Percentiles rank a stretch among this genome's conserved stretches.
phyloP scores from a whole-genome alignment of 192 early-diverging fungal species.

The Powellomyces hirtus region DNA sequence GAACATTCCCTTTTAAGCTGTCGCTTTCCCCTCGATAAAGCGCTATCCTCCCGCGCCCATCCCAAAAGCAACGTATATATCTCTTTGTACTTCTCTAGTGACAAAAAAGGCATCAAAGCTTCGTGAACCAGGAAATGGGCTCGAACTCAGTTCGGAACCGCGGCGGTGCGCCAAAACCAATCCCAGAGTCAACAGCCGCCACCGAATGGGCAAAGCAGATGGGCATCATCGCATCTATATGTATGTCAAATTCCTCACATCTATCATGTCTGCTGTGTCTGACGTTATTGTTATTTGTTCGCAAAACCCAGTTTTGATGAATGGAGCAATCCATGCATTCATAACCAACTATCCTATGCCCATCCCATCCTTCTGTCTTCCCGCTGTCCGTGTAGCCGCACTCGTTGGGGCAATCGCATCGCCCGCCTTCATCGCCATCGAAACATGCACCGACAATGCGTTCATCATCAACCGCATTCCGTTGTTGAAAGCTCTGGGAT shows the following conservation, averaged over 20 bases:
- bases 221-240: background rate
- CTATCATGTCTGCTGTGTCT: background rate
- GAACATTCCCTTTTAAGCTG: too few species aligned
- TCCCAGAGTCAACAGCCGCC: too few species aligned
- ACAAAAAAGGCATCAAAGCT: too few species aligned
- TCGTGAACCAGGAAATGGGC: too few species aligned
- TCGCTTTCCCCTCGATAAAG: too few species aligned
- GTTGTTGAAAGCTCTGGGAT: background rate
- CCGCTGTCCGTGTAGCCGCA: background rate
- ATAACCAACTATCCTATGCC: background rate
- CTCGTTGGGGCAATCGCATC: background rate
- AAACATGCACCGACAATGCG: background rate
- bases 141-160: too few species aligned
- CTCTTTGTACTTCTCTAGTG: too few species aligned
- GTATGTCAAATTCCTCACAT: background rate
- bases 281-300: background rate
- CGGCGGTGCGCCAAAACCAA: too few species aligned
- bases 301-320: background rate
- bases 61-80: too few species aligned
- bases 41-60: too few species aligned
- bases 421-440: background rate
- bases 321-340: background rate
- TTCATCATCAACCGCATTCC: background rate
- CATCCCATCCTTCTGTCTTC: background rate
- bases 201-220: background rate